These are phyloP conservation scores for Albatrellus sp. DNA, from an alignment of 1,284 basidiomycete genomes.

Conservation along the genomic window DNA sequence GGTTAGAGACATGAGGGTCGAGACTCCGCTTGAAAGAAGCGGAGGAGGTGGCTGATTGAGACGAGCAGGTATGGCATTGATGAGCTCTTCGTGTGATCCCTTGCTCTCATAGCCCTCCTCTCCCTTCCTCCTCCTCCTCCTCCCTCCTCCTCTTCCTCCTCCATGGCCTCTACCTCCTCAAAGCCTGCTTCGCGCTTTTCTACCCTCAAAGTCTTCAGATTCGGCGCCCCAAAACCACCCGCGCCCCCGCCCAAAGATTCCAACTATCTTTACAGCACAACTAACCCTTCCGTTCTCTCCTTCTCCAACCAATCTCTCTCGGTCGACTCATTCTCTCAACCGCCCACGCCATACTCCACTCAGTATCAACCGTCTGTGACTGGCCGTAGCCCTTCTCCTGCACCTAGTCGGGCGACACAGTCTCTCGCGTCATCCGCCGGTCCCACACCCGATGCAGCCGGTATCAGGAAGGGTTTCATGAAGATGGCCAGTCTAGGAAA, in stretches of 20 bases:
- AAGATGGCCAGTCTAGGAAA: conserved; percentile 27
- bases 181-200: conserved; percentile 41
- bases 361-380: conserved; percentile 13
- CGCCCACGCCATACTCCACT: conserved; percentile 24
- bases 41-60: background rate
- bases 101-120: background rate
- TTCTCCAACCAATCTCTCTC: conserved; percentile 26
- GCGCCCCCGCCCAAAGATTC: conserved; percentile 57
- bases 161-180: conserved; percentile 18
- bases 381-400: conserved; percentile 19
- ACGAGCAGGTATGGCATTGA: background rate
- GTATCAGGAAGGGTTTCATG: conserved; percentile 34
- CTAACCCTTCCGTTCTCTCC: conserved; percentile 37
- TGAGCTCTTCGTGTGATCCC: background rate
- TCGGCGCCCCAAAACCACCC: conserved; percentile 24
- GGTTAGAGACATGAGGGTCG: no score
- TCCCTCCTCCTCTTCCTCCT: background rate
- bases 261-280: conserved; percentile 28
- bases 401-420: conserved; percentile 19
- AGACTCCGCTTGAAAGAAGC: background rate
- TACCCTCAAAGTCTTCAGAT: conserved; percentile 47
- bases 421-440: conserved; percentile 15
- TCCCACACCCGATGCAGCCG: conserved; percentile 21
- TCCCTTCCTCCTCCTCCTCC: background rate
- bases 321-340: conserved; percentile 23